Evolutionary conservation across 2,329 filamentous ascomycete species (phyloP).

Genomic region (Westerdykella sp.): DNA sequence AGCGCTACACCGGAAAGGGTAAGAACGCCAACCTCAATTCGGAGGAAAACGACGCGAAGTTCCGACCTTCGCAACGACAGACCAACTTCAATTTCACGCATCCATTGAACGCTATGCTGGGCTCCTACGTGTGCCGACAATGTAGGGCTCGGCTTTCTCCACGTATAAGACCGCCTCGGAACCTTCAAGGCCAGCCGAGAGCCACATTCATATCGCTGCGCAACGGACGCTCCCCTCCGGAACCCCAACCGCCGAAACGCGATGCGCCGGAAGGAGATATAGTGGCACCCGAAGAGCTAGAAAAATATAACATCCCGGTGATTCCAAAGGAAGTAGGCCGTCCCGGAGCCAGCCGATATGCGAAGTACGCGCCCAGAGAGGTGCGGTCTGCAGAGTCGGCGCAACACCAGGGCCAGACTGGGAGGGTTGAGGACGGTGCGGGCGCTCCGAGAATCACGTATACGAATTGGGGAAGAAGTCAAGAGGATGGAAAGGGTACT

Average conservation of each 20-base stretch:
- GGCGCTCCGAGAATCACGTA: too few species aligned
- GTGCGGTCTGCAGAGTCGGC: too few species aligned
- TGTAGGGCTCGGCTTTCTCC: slow-evolving; percentile 22
- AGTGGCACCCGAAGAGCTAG: too few species aligned
- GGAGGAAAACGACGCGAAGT: neutral
- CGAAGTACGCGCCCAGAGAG: neutral
- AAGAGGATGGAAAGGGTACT: too few species aligned
- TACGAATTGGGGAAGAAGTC: too few species aligned
- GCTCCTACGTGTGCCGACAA: slow-evolving; percentile 30
- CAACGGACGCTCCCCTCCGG: neutral
- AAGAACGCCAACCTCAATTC: neutral
- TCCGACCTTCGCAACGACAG: neutral
- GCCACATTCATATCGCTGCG: slow-evolving; percentile 30
- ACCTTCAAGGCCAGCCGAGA: slow-evolving; percentile 25
- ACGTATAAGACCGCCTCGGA: slow-evolving; percentile 7
- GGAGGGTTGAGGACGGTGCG: too few species aligned
- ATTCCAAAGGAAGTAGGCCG: too few species aligned
- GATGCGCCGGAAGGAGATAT: neutral
- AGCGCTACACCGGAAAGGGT: neutral
- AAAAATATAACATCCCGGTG: too few species aligned
- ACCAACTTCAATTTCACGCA: neutral
- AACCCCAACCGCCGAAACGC: neutral
- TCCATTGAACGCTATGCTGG: slow-evolving; percentile 19
- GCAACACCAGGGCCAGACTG: too few species aligned
- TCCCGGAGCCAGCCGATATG: neutral